These are phyloP conservation scores for Oxytropis ochrocephala DNA, from an alignment of 306 rosid species.

Conservation along the genomic window DNA sequence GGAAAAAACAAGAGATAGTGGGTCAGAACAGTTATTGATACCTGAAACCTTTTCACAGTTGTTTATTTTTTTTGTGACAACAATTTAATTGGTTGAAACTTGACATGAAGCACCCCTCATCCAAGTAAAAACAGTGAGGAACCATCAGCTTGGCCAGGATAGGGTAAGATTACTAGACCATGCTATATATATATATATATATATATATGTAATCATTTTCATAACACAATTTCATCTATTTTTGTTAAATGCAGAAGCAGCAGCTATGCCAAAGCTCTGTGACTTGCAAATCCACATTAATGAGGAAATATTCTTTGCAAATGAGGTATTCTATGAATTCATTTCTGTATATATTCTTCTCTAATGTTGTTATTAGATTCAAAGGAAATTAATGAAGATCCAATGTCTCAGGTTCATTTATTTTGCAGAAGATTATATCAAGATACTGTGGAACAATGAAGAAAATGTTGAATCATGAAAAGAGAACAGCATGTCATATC, in stretches of 20 bases:
- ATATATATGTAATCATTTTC: not conserved
- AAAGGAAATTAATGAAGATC: not conserved
- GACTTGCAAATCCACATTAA: slow-evolving; percentile 51
- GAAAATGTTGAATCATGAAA: slow-evolving; percentile 38
- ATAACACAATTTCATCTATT: not conserved
- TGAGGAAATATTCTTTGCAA: slow-evolving; percentile 46
- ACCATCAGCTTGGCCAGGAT: not conserved
- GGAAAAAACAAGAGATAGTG: not conserved
- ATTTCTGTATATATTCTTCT: not conserved
- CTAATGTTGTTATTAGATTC: not conserved
- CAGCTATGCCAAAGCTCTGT: slow-evolving; percentile 36
- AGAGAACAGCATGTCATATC: slow-evolving; percentile 18
- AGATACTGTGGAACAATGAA: slow-evolving; percentile 41
- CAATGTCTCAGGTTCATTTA: not conserved
- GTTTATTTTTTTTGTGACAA: not conserved
- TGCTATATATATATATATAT: not conserved
- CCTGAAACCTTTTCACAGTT: not conserved
- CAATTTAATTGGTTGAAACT: not conserved
- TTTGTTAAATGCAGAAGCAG: slow-evolving; percentile 27
- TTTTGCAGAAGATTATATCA: slow-evolving; percentile 46
- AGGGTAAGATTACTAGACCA: slow-evolving; percentile 5
- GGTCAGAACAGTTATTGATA: not conserved
- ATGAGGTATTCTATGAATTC: slow-evolving; percentile 33
- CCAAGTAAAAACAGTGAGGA: not conserved
- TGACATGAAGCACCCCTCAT: slow-evolving; percentile 3